Evolutionary conservation across 2,329 filamentous ascomycete genomes (phyloP), one percentile per base, ranked within the genome.

Genomic region (Periconia sp.): DNA sequence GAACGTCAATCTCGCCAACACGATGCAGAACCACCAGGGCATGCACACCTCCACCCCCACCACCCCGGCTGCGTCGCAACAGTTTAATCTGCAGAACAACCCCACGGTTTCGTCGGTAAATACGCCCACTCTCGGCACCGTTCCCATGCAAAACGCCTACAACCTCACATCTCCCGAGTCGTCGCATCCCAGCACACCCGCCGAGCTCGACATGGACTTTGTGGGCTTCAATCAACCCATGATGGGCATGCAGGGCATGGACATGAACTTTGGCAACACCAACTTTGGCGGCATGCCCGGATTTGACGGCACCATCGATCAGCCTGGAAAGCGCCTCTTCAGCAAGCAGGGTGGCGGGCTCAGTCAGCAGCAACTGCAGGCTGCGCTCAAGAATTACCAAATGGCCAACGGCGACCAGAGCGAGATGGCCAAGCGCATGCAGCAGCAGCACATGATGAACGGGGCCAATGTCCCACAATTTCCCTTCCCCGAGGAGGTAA

Each of bases 91-190:
- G 61, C 89, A 92, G 71, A 91, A 96, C 73, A 97, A 97, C 72
- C 93, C 93, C 15, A 97, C 92, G 1, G 93, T 97, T 17, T 99
- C 94, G 2, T 97, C 92, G 3, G 93, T 97, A 51, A 97, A 97
- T 73, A 97, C 93, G 0, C 93, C 93, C 0, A 96, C 92, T 0
- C 82, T 97, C 53, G 89, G 89, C 55, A 91, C 91, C 1, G 88
- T 92, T 60, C 87, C 90, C 33, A 79, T 86, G 57, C 82, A 80
- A 48, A 79, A 82, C 52, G 82, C 85, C 41, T 82, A 85, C 76
- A 73, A 79, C 74, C 61, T 81, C 78, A 75, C 82, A 56, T 85
- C 86, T 20, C 83, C 85, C 51, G 84, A 88, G 72, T 86, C 86
- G 6, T 89, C 87, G 42, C 81, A 84, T 47, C 86, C 88, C 17